A percentile compares a stretch with the other conserved stretches of the same genome.
Conservation (phyloP, 176 grass and related monocot genomes). For the Eragrostis curvula region DNA sequence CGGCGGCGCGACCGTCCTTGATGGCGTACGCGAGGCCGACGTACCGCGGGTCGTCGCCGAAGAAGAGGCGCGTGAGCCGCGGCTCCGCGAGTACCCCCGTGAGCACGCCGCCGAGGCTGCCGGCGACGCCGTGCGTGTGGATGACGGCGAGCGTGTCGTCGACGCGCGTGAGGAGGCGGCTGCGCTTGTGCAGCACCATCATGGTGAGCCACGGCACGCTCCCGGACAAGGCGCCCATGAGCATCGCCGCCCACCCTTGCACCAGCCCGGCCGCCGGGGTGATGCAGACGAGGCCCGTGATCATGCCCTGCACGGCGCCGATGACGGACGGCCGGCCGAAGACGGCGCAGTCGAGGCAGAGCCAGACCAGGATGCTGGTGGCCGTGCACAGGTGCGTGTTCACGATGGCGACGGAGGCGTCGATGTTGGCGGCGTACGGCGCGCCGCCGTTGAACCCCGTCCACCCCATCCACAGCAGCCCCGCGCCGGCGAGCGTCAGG, state of each 20-base stretch:
- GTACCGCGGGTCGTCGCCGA: slow-evolving; percentile 74
- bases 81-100: slow-evolving; percentile 69
- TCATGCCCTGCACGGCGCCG: slow-evolving; percentile 92
- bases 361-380: slow-evolving; percentile 73
- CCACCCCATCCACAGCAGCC: slow-evolving; percentile 87
- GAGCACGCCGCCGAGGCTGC: slow-evolving; percentile 69
- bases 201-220: slow-evolving; percentile 88
- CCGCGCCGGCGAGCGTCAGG: slow-evolving; percentile 67
- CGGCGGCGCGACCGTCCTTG: slow-evolving; percentile 43
- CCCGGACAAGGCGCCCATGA: slow-evolving; percentile 68
- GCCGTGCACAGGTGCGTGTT: slow-evolving; percentile 91
- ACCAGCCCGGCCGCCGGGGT: slow-evolving; percentile 64
- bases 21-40: slow-evolving; percentile 69
- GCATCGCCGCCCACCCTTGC: slow-evolving; percentile 76
- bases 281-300: slow-evolving; percentile 92
- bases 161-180: slow-evolving; percentile 48
- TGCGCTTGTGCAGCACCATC: slow-evolving; percentile 80
- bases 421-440: slow-evolving; percentile 64
- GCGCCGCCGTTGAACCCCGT: slow-evolving; percentile 87
- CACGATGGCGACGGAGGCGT: slow-evolving; percentile 65
- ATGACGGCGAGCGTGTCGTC: slow-evolving; percentile 87
- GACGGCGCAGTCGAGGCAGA: slow-evolving; percentile 59
- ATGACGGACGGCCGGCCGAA: slow-evolving; percentile 76
- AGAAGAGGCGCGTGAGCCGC: slow-evolving; percentile 63
- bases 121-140: slow-evolving; percentile 83